Percentiles rank a stretch among this genome's conserved stretches.
These are phyloP conservation scores for Bipolaris gigantea DNA, from an alignment of 2,329 filamentous ascomycete genomes.

Conservation along the genomic window DNA sequence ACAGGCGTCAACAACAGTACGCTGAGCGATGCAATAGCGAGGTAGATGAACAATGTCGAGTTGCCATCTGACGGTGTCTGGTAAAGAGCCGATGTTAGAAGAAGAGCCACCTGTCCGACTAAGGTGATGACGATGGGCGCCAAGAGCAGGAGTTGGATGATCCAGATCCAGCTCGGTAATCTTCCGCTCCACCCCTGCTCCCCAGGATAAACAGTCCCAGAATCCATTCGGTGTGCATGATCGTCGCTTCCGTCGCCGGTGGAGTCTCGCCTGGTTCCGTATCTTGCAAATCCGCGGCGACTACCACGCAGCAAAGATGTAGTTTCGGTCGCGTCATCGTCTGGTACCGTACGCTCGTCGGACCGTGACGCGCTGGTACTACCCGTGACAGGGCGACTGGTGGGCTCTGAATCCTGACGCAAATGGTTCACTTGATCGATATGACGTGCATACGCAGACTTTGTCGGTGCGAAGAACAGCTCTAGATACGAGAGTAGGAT, in stretches of 20 bases:
- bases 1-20: constrained; percentile 74
- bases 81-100: constrained; percentile 70
- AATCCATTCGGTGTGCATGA: constrained; percentile 39
- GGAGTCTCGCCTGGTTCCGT: constrained; percentile 47
- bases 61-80: constrained; percentile 87
- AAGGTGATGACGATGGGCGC: constrained; percentile 78
- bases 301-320: constrained; percentile 59
- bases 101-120: constrained; percentile 72
- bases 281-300: constrained; percentile 59
- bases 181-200: constrained; percentile 86
- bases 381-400: constrained; percentile 41
- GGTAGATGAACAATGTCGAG: constrained; percentile 69
- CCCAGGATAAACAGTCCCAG: constrained; percentile 56
- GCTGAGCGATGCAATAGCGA: constrained; percentile 68
- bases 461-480: constrained; percentile 71
- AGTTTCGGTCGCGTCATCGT: constrained; percentile 56
- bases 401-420: constrained; percentile 30
- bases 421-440: constrained; percentile 41
- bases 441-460: constrained; percentile 67
- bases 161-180: constrained; percentile 83
- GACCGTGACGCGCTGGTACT: constrained; percentile 36
- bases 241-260: constrained; percentile 40
- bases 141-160: constrained; percentile 79
- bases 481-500: constrained; percentile 77
- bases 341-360: constrained; percentile 35